A percentile compares a stretch with the other conserved stretches of the same genome.
Conservation (phyloP, 2,329 filamentous ascomycete genomes). For the Pyricularia sp. region DNA sequence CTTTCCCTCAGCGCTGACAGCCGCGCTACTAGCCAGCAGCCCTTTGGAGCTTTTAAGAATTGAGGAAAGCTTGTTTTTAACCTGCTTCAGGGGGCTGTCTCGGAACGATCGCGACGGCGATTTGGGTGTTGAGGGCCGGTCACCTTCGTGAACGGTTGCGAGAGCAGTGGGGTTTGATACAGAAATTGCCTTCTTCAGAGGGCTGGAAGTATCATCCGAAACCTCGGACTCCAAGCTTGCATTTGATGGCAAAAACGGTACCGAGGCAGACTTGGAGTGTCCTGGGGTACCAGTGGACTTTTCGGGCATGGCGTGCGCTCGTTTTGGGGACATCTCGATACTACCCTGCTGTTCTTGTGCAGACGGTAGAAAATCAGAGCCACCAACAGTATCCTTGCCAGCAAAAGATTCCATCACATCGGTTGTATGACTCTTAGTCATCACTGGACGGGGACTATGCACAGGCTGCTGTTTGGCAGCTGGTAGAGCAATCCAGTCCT, state of each 20-base stretch:
- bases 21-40: constrained; percentile 66
- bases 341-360: constrained; percentile 23
- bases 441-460: constrained; percentile 34
- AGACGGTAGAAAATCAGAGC: constrained; percentile 30
- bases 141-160: constrained; percentile 31
- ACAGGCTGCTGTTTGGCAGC: constrained; percentile 20
- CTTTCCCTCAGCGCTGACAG: constrained; percentile 49
- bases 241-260: constrained; percentile 34
- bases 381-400: constrained; percentile 34
- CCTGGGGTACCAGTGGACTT: constrained; percentile 21
- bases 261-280: constrained; percentile 52
- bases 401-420: constrained; percentile 47
- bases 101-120: constrained; percentile 42
- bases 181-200: constrained; percentile 46
- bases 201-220: constrained; percentile 19
- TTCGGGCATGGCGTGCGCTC: constrained; percentile 16
- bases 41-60: constrained; percentile 80
- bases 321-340: constrained; percentile 21
- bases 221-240: constrained; percentile 7
- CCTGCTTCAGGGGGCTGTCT: constrained; percentile 78
- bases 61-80: constrained; percentile 84
- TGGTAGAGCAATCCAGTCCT: constrained; percentile 51
- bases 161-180: constrained; percentile 39
- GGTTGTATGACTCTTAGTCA: constrained; percentile 47
- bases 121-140: constrained; percentile 36